These are phyloP conservation scores for Suillus americanus DNA, from an alignment of 768 basidiomycete species.

Conservation along the genomic window DNA sequence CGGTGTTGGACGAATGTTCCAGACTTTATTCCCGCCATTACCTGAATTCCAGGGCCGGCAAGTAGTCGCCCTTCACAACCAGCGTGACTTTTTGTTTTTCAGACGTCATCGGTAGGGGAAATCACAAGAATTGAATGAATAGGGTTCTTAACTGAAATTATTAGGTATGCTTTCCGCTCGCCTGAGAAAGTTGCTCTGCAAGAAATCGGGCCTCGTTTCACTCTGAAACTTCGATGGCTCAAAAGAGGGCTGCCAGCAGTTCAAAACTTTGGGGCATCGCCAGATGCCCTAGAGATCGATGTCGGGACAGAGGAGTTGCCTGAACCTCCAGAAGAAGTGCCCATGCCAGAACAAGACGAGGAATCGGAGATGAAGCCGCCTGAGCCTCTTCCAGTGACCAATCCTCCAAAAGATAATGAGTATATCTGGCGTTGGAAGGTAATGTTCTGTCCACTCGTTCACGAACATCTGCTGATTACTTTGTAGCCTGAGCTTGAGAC, in stretches of 20 bases:
- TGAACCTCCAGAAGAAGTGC: slow-evolving; percentile 15
- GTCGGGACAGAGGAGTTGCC: slow-evolving; percentile 35
- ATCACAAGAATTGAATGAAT: slow-evolving; percentile 2
- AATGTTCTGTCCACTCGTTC: slow-evolving; percentile 23
- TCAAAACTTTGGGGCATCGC: slow-evolving; percentile 61
- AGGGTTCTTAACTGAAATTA: slow-evolving; percentile 9
- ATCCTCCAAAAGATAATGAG: slow-evolving; percentile 72
- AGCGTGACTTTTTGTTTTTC: slow-evolving; percentile 98
- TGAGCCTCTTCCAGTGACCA: slow-evolving; percentile 20
- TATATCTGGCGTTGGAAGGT: slow-evolving; percentile 93
- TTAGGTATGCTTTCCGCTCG: slow-evolving; percentile 88
- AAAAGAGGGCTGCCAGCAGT: slow-evolving; percentile 88
- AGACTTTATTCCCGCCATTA: slow-evolving; percentile 91
- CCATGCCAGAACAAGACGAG: slow-evolving; percentile 12
- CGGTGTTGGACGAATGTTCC: slow-evolving; percentile 92
- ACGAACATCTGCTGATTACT: slow-evolving; percentile 10
- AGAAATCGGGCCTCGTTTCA: slow-evolving; percentile 98
- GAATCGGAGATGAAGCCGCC: slow-evolving; percentile 19
- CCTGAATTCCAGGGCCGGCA: slow-evolving; percentile 96
- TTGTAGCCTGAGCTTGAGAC: slow-evolving; percentile 90
- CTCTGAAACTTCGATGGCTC: slow-evolving; percentile 87
- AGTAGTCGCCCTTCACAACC: slow-evolving; percentile 96
- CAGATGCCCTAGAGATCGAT: slow-evolving; percentile 56
- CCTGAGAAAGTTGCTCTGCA: slow-evolving; percentile 90
- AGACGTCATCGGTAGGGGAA: slow-evolving; percentile 79